A percentile compares a stretch with the other conserved stretches of the same genome.
These are phyloP conservation scores for Agaricus subrufescens DNA, from an alignment of 768 basidiomycete genomes.

Conservation along the genomic window DNA sequence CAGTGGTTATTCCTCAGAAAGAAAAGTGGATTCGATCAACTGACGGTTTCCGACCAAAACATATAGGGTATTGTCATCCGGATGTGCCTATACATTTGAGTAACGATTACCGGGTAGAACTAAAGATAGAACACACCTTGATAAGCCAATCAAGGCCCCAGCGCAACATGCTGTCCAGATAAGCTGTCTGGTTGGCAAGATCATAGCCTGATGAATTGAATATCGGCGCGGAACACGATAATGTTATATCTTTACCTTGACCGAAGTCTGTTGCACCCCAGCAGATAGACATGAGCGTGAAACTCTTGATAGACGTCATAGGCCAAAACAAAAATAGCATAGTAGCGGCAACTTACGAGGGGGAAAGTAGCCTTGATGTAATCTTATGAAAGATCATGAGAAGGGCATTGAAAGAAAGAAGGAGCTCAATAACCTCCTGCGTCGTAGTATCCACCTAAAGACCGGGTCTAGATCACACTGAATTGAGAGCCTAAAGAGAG, in stretches of 20 bases:
- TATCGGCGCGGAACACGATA: neutral
- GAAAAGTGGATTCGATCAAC: slow-evolving; percentile 12
- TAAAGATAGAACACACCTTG: slow-evolving; percentile 44
- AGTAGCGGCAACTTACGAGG: slow-evolving; percentile 41
- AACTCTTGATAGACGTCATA: slow-evolving; percentile 43
- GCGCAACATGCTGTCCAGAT: slow-evolving; percentile 86
- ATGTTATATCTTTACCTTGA: slow-evolving; percentile 40
- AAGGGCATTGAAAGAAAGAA: neutral
- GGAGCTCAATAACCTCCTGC: slow-evolving; percentile 65
- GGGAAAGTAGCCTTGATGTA: slow-evolving; percentile 89
- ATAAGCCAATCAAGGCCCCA: slow-evolving; percentile 94
- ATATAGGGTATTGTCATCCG: slow-evolving; percentile 63
- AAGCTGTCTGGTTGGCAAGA: slow-evolving; percentile 78
- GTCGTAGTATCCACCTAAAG: slow-evolving; percentile 75
- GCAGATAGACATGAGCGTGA: slow-evolving; percentile 78
- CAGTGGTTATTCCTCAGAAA: slow-evolving; percentile 2
- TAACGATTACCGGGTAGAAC: neutral
- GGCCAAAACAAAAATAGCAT: neutral
- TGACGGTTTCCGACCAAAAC: slow-evolving; percentile 71
- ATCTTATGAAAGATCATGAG: slow-evolving; percentile 37
- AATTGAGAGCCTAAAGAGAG: neutral
- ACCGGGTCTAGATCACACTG: neutral
- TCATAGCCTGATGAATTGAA: slow-evolving; percentile 58
- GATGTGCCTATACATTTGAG: slow-evolving; percentile 62
- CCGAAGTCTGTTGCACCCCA: slow-evolving; percentile 90